A percentile compares a stretch with the other conserved stretches of the same genome.
These are phyloP conservation scores for Rhazya stricta DNA, from an alignment of 257 asterid species.

Conservation along the genomic window DNA sequence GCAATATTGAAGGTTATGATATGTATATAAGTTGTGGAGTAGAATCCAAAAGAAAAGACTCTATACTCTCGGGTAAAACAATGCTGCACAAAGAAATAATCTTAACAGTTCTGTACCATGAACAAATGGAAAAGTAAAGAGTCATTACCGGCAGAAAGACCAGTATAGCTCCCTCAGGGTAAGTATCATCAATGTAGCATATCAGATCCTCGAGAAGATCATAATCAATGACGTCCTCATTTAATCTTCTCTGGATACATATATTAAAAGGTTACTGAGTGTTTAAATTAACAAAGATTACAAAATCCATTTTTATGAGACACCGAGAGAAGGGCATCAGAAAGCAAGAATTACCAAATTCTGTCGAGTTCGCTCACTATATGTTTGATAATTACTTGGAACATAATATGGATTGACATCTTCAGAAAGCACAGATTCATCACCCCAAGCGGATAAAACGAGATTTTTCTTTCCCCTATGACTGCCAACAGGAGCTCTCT, in stretches of 20 bases:
- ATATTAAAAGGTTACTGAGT: conserved; percentile 1
- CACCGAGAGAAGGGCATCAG: conserved; percentile 7
- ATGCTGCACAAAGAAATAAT: not conserved
- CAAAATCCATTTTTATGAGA: not conserved
- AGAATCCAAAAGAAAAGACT: not conserved
- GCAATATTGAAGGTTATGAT: not conserved
- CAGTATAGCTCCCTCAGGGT: conserved; percentile 75
- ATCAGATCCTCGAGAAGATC: conserved; percentile 96
- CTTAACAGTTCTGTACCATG: not conserved
- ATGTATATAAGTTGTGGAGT: not conserved
- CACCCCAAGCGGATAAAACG: conserved; percentile 93
- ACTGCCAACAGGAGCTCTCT: conserved; percentile 78
- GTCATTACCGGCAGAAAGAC: conserved; percentile 81
- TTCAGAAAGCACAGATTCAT: conserved; percentile 78
- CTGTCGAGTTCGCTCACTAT: conserved; percentile 68
- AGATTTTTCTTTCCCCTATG: conserved; percentile 89
- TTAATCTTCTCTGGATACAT: conserved; percentile 62
- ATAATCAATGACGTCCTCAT: conserved; percentile 88
- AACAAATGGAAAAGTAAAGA: not conserved
- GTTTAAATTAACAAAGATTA: conserved; percentile 5
- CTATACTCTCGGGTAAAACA: not conserved
- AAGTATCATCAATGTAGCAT: conserved; percentile 74
- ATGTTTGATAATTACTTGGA: conserved; percentile 49
- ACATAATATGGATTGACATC: conserved; percentile 68
- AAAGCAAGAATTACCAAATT: conserved; percentile 57